Evolutionary conservation across 2,329 filamentous ascomycete species (phyloP).

Genomic region (Calonectria honghensis): DNA sequence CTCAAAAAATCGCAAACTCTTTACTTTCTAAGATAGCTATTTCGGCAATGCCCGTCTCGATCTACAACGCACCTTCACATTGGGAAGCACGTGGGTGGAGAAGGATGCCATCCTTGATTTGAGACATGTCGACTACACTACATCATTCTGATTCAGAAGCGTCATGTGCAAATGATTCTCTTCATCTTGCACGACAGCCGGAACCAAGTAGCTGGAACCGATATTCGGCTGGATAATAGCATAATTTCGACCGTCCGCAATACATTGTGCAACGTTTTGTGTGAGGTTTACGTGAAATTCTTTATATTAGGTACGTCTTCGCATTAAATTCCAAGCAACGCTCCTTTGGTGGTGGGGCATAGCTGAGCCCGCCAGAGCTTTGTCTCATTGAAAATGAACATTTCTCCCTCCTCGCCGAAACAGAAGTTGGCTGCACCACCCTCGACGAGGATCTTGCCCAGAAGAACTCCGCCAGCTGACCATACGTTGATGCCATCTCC

Average conservation of each 20-base stretch:
- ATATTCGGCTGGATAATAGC: not conserved
- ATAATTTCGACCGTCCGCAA: not conserved
- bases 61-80: not conserved
- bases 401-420: constrained; percentile 64
- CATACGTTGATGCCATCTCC: constrained; percentile 70
- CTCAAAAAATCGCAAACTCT: not conserved
- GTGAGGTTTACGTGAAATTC: not conserved
- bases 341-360: constrained; percentile 43
- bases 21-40: not conserved
- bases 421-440: constrained; percentile 69
- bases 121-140: not conserved
- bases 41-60: not conserved
- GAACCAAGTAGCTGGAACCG: not conserved
- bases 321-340: constrained; percentile 43
- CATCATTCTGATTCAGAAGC: not conserved
- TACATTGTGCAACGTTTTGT: not conserved
- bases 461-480: constrained; percentile 65
- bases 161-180: not conserved
- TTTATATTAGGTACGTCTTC: constrained; percentile 9
- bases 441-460: constrained; percentile 66
- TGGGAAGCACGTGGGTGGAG: constrained; percentile 2
- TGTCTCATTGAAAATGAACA: constrained; percentile 70
- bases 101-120: not conserved
- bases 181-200: not conserved
- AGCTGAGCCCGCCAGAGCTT: constrained; percentile 62